These are phyloP conservation scores for Talaromyces sp. DNA, from an alignment of 2,329 filamentous ascomycete genomes.

Conservation along the genomic window DNA sequence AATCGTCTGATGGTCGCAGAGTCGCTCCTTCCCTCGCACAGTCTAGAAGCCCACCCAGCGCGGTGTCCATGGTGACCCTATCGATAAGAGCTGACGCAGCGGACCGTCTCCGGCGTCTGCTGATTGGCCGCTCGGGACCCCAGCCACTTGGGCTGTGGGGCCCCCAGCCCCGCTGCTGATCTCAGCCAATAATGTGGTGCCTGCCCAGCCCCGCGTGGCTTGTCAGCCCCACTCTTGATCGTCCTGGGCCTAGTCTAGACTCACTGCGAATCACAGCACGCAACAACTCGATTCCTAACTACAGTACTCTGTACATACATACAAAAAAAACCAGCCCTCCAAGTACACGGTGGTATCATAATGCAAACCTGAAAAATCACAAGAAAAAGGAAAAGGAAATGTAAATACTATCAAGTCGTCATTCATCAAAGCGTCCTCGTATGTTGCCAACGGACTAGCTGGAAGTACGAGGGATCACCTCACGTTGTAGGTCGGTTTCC, in stretches of 20 bases:
- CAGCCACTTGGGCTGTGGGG: not conserved
- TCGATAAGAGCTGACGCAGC: not conserved
- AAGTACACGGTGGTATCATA: not conserved
- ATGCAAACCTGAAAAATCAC: not conserved
- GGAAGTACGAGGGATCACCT: slow-evolving; percentile 29
- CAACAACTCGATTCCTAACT: not conserved
- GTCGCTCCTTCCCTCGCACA: no score
- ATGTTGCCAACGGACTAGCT: not conserved
- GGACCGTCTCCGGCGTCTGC: not conserved
- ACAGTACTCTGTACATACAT: not conserved
- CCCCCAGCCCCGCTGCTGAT: not conserved
- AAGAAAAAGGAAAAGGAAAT: not conserved
- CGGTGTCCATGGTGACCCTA: not conserved
- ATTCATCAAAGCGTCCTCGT: not conserved
- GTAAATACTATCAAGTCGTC: not conserved
- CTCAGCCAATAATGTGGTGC: not conserved
- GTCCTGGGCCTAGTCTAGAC: not conserved
- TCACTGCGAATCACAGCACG: not conserved
- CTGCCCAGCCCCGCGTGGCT: not conserved
- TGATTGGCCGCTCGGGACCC: not conserved
- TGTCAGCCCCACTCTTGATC: not conserved
- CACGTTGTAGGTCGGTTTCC: slow-evolving; percentile 69
- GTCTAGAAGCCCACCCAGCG: not conserved
- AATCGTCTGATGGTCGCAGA: no score
- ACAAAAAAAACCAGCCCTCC: not conserved